phyloP scores from a whole-genome alignment of 495 filamentous ascomycete genomes.

The Astrothelium macrocarpum region DNA sequence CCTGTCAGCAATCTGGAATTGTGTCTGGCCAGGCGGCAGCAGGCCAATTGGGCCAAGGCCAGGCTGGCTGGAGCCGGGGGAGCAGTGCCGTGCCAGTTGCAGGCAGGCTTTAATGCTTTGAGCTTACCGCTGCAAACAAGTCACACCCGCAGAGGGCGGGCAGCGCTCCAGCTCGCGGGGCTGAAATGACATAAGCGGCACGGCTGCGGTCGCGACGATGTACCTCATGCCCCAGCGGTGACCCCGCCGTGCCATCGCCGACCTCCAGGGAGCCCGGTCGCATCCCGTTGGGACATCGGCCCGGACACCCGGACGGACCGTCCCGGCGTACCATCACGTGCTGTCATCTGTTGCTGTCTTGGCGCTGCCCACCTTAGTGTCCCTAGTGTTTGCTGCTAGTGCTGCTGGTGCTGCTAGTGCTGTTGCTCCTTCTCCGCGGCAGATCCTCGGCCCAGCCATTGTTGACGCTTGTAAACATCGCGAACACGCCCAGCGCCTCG shows the following conservation, averaged over 20 bases:
- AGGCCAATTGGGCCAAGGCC: not conserved
- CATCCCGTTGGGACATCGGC: not conserved
- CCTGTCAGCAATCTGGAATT: not conserved
- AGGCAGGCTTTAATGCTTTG: not conserved
- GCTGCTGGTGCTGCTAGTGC: not conserved
- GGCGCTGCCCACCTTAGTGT: too few relatives aligned
- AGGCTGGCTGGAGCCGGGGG: not conserved
- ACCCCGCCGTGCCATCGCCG: not conserved
- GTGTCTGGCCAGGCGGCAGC: not conserved
- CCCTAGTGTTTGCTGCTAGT: too few relatives aligned
- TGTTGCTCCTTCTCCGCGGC: not conserved
- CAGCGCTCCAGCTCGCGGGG: not conserved
- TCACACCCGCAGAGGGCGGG: not conserved
- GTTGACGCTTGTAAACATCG: conserved; percentile 3
- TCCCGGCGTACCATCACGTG: not conserved
- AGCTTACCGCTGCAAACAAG: not conserved
- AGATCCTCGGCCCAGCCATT: not conserved
- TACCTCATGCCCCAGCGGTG: too few relatives aligned
- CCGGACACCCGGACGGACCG: not conserved
- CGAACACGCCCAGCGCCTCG: not conserved
- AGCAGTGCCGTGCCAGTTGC: not conserved
- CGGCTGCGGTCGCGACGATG: not conserved
- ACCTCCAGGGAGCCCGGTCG: not conserved
- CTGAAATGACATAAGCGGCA: not conserved
- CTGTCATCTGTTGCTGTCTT: too few relatives aligned